These are phyloP conservation scores for Jaltomata sinuosa DNA, from an alignment of 257 asterid species.

Conservation along the genomic window DNA sequence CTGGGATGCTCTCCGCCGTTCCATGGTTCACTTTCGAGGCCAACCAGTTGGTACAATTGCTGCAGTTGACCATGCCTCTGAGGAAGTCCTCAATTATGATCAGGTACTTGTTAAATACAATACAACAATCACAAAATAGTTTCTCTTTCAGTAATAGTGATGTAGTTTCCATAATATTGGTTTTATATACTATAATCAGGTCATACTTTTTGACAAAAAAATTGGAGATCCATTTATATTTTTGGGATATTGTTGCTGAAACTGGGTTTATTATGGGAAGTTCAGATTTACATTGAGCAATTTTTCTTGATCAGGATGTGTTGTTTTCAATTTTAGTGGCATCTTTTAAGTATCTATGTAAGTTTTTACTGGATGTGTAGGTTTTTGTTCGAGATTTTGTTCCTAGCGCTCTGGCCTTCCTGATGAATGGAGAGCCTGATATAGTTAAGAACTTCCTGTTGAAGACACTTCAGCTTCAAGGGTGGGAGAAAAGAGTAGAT, in stretches of 20 bases:
- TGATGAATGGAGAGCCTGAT: conserved; percentile 74
- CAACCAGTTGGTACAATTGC: conserved; percentile 89
- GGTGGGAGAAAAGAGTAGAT: conserved; percentile 64
- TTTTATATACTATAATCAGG: background rate
- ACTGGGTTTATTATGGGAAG: background rate
- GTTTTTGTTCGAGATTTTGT: conserved; percentile 78
- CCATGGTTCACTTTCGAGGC: conserved; percentile 54
- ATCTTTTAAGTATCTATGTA: background rate
- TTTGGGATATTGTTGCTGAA: background rate
- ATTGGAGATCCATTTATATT: background rate
- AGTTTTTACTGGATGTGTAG: conserved; percentile 14
- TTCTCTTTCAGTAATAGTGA: background rate
- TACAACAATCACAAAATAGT: background rate
- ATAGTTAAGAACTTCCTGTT: conserved; percentile 61
- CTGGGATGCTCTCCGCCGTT: conserved; percentile 70
- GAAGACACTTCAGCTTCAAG: conserved; percentile 76
- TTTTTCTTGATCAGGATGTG: background rate
- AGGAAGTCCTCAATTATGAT: conserved; percentile 78
- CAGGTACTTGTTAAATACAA: conserved; percentile 32
- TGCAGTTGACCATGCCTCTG: conserved; percentile 74
- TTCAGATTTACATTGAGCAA: background rate
- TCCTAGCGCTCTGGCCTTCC: conserved; percentile 69
- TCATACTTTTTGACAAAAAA: background rate
- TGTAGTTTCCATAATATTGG: background rate
- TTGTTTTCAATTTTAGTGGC: background rate